phyloP scores from a whole-genome alignment of 306 rosid species.

The Castanea crenata region DNA sequence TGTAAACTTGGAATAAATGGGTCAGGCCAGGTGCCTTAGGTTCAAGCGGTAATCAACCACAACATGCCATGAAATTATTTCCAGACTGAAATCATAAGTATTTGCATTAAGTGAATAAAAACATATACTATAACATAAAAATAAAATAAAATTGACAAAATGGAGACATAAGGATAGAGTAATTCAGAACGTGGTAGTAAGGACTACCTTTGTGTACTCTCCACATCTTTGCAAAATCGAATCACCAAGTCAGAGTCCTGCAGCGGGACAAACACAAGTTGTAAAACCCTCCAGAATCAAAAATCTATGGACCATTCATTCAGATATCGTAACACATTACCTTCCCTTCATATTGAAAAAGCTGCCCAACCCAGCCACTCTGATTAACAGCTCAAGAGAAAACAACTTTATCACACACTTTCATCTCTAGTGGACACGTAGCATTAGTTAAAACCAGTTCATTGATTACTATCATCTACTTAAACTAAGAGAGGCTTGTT shows the following conservation, averaged over 20 bases:
- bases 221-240: slow-evolving; percentile 93
- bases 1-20: background rate
- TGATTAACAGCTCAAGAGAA: too few relatives aligned
- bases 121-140: background rate
- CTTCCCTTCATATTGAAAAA: slow-evolving; percentile 65
- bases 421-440: too few relatives aligned
- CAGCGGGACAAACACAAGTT: slow-evolving; percentile 21
- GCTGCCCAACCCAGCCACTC: slow-evolving; percentile 70
- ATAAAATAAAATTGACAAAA: background rate
- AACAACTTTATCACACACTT: too few relatives aligned
- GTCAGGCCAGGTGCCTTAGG: background rate
- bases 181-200: slow-evolving; percentile 27
- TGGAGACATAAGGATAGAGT: slow-evolving; percentile 16
- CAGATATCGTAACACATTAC: slow-evolving; percentile 35
- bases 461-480: too few relatives aligned
- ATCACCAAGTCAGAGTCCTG: slow-evolving; percentile 78
- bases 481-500: too few relatives aligned
- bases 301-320: slow-evolving; percentile 9
- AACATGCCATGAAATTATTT: background rate
- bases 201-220: slow-evolving; percentile 69
- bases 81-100: background rate
- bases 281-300: slow-evolving; percentile 18
- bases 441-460: too few relatives aligned
- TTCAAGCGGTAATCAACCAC: background rate
- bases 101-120: background rate